A percentile compares a stretch with the other conserved stretches of the same genome.
These are phyloP conservation scores for Saprolegnia diclina DNA, from an alignment of 352 stramenopile species.

Conservation along the genomic window DNA sequence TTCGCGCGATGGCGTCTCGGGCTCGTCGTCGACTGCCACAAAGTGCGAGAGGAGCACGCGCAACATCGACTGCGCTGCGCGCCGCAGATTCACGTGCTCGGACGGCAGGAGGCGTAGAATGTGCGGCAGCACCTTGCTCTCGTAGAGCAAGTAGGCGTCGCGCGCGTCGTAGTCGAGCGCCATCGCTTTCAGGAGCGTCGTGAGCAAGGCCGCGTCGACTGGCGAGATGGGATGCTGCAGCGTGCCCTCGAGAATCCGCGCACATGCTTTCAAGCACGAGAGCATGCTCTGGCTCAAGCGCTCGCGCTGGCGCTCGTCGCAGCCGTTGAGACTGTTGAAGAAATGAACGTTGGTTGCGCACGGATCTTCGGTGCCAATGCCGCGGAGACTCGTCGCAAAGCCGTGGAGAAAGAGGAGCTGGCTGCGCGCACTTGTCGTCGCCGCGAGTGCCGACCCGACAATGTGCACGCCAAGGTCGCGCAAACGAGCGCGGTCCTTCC, in stretches of 20 bases:
- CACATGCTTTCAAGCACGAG: slow-evolving; percentile 37
- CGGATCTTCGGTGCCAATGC: slow-evolving; percentile 34
- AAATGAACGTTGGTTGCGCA: slow-evolving; percentile 47
- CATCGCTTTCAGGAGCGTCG: slow-evolving; percentile 47
- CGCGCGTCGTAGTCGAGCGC: slow-evolving; percentile 70
- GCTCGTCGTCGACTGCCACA: slow-evolving; percentile 31
- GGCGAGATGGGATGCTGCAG: slow-evolving; percentile 24
- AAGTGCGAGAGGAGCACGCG: slow-evolving; percentile 59
- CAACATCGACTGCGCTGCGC: slow-evolving; percentile 51
- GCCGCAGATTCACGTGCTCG: slow-evolving; percentile 41
- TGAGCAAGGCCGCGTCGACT: slow-evolving; percentile 33
- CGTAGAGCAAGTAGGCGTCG: slow-evolving; percentile 64
- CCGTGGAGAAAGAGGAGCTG: slow-evolving; percentile 48
- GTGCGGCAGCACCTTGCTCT: slow-evolving; percentile 56
- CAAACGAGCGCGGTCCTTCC: slow-evolving; percentile 44
- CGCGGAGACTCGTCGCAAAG: slow-evolving; percentile 40
- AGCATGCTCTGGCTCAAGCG: slow-evolving; percentile 47
- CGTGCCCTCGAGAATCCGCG: slow-evolving; percentile 30
- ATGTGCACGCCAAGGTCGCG: slow-evolving; percentile 45
- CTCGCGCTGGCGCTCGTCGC: slow-evolving; percentile 41
- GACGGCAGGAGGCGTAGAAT: slow-evolving; percentile 52
- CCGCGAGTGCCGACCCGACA: slow-evolving; percentile 35
- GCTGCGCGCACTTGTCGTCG: slow-evolving; percentile 32
- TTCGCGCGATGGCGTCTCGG: slow-evolving; percentile 28
- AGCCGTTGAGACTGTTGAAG: slow-evolving; percentile 48